Evolutionary conservation across 305 asterid genomes (phyloP).

Genomic region (Vinca major): DNA sequence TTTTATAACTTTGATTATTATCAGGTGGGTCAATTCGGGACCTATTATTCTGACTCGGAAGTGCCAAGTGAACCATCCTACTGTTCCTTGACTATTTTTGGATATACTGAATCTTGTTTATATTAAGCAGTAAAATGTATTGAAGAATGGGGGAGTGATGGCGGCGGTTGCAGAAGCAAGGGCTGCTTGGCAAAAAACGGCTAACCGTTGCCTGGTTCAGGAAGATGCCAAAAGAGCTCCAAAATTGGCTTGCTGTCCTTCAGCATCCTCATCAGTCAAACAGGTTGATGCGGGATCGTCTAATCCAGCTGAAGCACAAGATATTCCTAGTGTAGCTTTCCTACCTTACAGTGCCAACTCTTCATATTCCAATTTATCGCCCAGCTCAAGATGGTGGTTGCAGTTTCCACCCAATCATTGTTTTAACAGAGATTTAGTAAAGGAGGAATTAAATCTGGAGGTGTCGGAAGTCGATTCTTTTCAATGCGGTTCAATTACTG

Average conservation of each 20-base stretch:
- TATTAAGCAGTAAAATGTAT: constrained; percentile 16
- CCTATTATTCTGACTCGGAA: too few relatives aligned
- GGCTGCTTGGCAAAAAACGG: constrained; percentile 90
- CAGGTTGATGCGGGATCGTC: constrained; percentile 36
- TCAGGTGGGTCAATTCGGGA: too few relatives aligned
- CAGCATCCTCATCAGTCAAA: constrained; percentile 34
- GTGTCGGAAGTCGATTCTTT: constrained; percentile 27
- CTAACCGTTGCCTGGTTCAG: constrained; percentile 73
- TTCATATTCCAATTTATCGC: constrained; percentile 53
- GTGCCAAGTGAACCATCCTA: too few relatives aligned
- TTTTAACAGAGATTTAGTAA: constrained; percentile 28
- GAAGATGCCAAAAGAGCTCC: constrained; percentile 97
- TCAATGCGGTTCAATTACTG: constrained; percentile 19
- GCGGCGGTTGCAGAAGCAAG: constrained; percentile 89
- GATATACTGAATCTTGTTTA: neutral
- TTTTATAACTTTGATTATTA: too few relatives aligned
- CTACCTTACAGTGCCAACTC: constrained; percentile 34
- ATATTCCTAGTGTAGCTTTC: constrained; percentile 25
- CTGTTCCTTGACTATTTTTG: too few relatives aligned
- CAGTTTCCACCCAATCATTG: constrained; percentile 34
- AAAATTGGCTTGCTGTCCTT: constrained; percentile 66
- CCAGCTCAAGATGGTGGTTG: constrained; percentile 75
- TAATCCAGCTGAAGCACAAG: constrained; percentile 29
- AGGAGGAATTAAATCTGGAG: constrained; percentile 24
- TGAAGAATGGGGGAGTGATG: constrained; percentile 44